Conservation (phyloP, 495 filamentous ascomycete genomes). For the Annulohypoxylon maeteangense region DNA sequence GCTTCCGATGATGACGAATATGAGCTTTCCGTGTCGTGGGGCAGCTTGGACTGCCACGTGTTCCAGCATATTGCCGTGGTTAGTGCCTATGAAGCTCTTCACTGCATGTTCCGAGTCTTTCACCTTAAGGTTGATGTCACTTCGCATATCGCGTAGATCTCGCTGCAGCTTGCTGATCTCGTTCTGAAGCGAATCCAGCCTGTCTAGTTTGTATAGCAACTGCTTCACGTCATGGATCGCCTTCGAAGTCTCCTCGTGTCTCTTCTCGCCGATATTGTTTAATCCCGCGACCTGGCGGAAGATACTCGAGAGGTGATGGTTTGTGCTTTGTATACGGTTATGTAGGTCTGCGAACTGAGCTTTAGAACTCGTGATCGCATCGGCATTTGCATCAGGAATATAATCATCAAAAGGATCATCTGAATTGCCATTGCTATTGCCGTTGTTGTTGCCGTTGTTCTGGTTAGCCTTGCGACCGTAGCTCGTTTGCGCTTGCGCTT, state of each 20-base stretch:
- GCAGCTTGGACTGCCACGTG: conserved; percentile 64
- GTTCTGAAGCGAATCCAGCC: conserved; percentile 53
- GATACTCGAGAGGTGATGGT: conserved; percentile 76
- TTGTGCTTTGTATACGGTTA: conserved; percentile 79
- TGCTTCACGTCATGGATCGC: conserved; percentile 55
- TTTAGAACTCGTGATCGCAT: conserved; percentile 60
- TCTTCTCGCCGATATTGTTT: conserved; percentile 62
- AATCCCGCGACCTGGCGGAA: conserved; percentile 69
- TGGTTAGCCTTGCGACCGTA: conserved; percentile 41
- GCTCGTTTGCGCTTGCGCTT: conserved; percentile 45
- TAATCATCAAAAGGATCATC: conserved; percentile 57
- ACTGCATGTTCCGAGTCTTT: conserved; percentile 80
- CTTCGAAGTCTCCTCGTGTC: conserved; percentile 65
- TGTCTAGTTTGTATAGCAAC: conserved; percentile 53
- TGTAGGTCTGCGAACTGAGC: conserved; percentile 84
- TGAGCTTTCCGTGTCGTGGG: conserved; percentile 76
- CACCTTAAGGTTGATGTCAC: conserved; percentile 56
- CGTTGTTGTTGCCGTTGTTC: conserved; percentile 27
- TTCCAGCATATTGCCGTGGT: conserved; percentile 73
- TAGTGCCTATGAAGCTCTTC: conserved; percentile 75
- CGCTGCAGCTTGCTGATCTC: conserved; percentile 71
- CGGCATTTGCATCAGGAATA: conserved; percentile 59
- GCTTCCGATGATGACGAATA: conserved; percentile 78
- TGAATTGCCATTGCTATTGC: conserved; percentile 7
- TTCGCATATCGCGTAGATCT: conserved; percentile 68